Conservation (phyloP, 768 basidiomycete species). For the Podaxis rugospora region DNA sequence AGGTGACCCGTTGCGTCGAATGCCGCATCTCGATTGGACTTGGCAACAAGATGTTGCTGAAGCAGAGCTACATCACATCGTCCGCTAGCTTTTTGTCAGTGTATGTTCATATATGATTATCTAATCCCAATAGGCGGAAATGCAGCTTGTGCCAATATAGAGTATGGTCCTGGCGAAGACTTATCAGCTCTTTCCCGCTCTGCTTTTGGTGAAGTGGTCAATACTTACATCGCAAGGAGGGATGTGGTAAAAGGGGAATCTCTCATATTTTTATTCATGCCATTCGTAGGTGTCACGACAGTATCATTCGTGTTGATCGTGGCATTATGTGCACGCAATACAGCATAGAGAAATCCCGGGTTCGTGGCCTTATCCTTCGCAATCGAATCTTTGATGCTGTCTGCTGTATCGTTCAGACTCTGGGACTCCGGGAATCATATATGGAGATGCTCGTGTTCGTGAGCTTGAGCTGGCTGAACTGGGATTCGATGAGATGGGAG, state of each 20-base stretch:
- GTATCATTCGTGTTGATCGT: constrained; percentile 29
- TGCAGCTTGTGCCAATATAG: constrained; percentile 85
- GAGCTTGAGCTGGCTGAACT: constrained; percentile 53
- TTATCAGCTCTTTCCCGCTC: not conserved
- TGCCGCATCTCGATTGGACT: not conserved
- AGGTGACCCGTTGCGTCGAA: not conserved
- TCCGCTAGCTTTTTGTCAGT: not conserved
- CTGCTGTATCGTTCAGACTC: constrained; percentile 51
- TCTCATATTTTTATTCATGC: too few relatives aligned
- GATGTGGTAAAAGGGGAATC: constrained; percentile 32
- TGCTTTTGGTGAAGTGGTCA: not conserved
- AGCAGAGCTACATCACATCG: not conserved
- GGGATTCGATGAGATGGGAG: constrained; percentile 51
- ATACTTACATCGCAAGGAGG: constrained; percentile 70
- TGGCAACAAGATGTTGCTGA: not conserved
- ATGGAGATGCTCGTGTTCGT: constrained; percentile 45
- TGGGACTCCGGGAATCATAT: constrained; percentile 52
- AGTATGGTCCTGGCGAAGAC: constrained; percentile 60
- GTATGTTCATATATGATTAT: not conserved
- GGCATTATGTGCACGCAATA: constrained; percentile 58
- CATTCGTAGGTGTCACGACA: constrained; percentile 10
- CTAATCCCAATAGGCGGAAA: constrained; percentile 57
- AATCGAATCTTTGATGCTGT: constrained; percentile 39
- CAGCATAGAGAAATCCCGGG: constrained; percentile 67
- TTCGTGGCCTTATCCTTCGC: constrained; percentile 34